A percentile compares a stretch with the other conserved stretches of the same genome.
Conservation (phyloP, 352 stramenopile species). For the Phytophthora cajani region DNA sequence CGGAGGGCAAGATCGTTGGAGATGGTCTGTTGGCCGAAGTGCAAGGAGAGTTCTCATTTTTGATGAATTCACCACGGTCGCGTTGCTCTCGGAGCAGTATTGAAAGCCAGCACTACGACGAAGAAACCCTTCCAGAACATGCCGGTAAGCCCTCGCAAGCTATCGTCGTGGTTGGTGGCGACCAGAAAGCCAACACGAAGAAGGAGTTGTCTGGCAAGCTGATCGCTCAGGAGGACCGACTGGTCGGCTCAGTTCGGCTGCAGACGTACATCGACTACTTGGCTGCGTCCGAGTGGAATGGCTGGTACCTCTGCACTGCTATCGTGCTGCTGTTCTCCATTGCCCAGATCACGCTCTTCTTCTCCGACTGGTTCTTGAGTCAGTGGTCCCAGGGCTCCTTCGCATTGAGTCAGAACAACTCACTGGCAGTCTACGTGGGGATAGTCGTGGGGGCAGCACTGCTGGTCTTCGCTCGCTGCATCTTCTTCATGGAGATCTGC, state of each 20-base stretch:
- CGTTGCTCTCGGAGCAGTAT: background rate
- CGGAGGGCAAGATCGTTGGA: conserved; percentile 80
- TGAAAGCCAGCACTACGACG: background rate
- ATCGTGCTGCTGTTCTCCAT: conserved; percentile 41
- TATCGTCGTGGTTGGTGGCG: background rate
- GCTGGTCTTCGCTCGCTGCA: conserved; percentile 39
- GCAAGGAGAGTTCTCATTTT: conserved; percentile 34
- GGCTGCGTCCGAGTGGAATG: conserved; percentile 44
- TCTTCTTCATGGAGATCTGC: conserved; percentile 50
- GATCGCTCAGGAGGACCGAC: background rate
- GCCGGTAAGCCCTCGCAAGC: background rate
- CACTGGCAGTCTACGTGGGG: conserved; percentile 39
- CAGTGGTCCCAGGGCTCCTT: conserved; percentile 40
- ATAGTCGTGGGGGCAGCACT: conserved; percentile 34
- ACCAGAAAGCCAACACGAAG: background rate
- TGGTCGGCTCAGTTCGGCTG: background rate
- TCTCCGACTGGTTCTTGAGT: conserved; percentile 55
- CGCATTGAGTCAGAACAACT: conserved; percentile 33
- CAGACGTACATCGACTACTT: conserved; percentile 50
- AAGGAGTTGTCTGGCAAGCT: background rate
- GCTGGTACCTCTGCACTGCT: background rate
- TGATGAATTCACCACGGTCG: conserved; percentile 4
- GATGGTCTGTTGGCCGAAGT: conserved; percentile 76
- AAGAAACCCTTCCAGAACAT: background rate
- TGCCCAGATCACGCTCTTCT: conserved; percentile 43